Evolutionary conservation across 495 filamentous ascomycete species (phyloP).

Genomic region (Penicillium daleae): DNA sequence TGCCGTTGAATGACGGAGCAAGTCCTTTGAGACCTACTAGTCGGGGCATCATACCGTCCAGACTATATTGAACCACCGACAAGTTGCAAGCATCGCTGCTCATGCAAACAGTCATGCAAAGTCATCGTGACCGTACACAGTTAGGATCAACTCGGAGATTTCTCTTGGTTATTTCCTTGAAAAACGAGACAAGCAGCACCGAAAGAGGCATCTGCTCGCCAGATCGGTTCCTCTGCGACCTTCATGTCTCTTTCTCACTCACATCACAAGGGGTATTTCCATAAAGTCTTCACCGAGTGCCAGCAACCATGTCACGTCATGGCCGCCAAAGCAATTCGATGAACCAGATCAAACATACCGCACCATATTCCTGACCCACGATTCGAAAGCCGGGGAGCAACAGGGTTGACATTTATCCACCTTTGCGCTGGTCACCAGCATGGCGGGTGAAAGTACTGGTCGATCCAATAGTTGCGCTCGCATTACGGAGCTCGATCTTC

Average conservation of each 20-base stretch:
- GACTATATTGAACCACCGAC: not conserved
- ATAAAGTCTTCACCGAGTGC: conserved; percentile 18
- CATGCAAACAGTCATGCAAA: conserved; percentile 5
- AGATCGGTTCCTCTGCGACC: conserved; percentile 5
- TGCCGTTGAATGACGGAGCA: not conserved
- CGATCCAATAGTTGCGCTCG: conserved; percentile 47
- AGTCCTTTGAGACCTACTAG: not conserved
- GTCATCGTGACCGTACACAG: not conserved
- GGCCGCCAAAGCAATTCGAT: conserved; percentile 11
- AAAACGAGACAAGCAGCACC: not conserved
- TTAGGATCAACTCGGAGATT: not conserved
- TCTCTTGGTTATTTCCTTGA: not conserved
- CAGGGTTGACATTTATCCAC: conserved; percentile 23
- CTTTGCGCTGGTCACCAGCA: conserved; percentile 34
- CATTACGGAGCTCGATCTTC: conserved; percentile 53
- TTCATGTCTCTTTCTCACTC: conserved; percentile 11
- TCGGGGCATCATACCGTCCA: not conserved
- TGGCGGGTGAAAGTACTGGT: conserved; percentile 40
- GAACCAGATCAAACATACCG: conserved; percentile 13
- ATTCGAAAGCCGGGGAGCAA: not conserved
- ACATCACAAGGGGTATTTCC: conserved; percentile 25
- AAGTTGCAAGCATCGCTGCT: conserved; percentile 4
- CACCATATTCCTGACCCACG: conserved; percentile 9
- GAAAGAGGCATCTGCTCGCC: not conserved
- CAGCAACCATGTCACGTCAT: not conserved